Evolutionary conservation across 176 grass and related monocot genomes (phyloP).

Genomic region (maize (Zea mays)): Zm-B73-REFERENCE-NAM-5.0 NC_050097.1:33011501-33012000

Average conservation of each 20-base stretch:
- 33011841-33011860: slow-evolving; percentile 9
- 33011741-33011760: background rate
- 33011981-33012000: background rate
- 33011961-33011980: slow-evolving; percentile 4
- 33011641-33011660: background rate
- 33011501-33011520: background rate
- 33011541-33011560: too few species aligned
- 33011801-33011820: background rate
- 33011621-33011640: background rate
- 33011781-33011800: background rate
- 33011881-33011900: background rate
- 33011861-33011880: background rate
- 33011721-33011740: too few species aligned
- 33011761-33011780: background rate
- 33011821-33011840: background rate
- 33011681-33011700: background rate
- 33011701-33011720: too few species aligned
- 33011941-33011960: background rate
- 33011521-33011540: background rate
- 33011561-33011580: too few species aligned
- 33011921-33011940: background rate
- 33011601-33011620: too few species aligned
- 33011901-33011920: background rate
- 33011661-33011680: background rate
- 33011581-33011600: too few species aligned